Conservation (phyloP, 768 basidiomycete species). For the Boletus coccyginus region DNA sequence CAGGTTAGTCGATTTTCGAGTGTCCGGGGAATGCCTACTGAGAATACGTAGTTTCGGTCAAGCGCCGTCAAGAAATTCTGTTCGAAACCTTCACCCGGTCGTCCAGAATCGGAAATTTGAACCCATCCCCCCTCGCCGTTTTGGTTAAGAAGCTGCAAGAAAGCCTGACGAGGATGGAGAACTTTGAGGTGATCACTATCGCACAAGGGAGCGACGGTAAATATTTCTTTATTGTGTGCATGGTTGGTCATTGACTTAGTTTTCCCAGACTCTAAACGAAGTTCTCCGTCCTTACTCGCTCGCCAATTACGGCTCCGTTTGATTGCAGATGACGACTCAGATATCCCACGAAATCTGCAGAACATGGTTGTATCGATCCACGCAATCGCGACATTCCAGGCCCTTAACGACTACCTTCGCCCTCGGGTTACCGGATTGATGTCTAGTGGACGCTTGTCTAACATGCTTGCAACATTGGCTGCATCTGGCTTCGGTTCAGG, state of each 20-base stretch:
- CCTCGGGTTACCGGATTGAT: constrained; percentile 80
- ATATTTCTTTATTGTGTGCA: constrained; percentile 2
- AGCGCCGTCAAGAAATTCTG: constrained; percentile 72
- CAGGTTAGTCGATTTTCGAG: constrained; percentile 6
- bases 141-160: constrained; percentile 97
- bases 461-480: constrained; percentile 89
- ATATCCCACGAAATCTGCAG: constrained; percentile 80
- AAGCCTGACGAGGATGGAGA: constrained; percentile 91
- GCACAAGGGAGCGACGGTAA: constrained; percentile 78
- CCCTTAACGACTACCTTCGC: constrained; percentile 92
- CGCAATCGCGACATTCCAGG: constrained; percentile 97
- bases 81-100: constrained; percentile 73
- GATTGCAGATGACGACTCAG: constrained; percentile 85
- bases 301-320: constrained; percentile 88
- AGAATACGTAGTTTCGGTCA: constrained; percentile 50
- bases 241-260: constrained; percentile 1
- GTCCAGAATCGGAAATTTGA: constrained; percentile 40
- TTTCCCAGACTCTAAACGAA: constrained; percentile 76
- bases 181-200: constrained; percentile 91
- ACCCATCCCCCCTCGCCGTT: constrained; percentile 62
- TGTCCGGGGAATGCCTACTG: constrained; percentile 1
- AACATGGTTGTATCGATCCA: constrained; percentile 97
- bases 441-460: constrained; percentile 64
- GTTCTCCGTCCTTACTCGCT: constrained; percentile 87
- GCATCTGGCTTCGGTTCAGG: constrained; percentile 67